These are phyloP conservation scores for Scheffersomyces stipitis DNA, from an alignment of 805 yeast species.

Conservation along the genomic window DNA sequence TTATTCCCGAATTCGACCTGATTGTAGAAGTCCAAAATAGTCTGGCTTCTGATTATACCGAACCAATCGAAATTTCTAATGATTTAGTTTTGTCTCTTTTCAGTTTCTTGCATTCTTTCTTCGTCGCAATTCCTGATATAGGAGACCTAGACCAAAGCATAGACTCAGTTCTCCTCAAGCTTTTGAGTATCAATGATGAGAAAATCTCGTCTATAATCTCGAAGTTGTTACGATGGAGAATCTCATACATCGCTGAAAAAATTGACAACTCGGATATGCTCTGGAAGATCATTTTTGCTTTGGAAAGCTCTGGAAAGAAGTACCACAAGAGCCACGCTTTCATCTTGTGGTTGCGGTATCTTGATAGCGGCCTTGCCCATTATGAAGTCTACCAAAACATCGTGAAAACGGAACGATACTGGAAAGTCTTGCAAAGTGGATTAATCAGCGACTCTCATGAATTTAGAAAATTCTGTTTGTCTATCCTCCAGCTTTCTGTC, in stretches of 20 bases:
- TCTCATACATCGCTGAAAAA: conserved; percentile 24
- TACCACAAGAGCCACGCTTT: conserved; percentile 41
- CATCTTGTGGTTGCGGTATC: conserved; percentile 56
- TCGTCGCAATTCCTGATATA: conserved; percentile 16
- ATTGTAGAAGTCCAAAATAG: conserved; percentile 3
- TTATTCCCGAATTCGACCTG: conserved; percentile 14
- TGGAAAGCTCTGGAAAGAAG: conserved; percentile 26
- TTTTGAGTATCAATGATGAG: conserved; percentile 38
- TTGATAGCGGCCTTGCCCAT: conserved; percentile 25
- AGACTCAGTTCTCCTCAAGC: conserved; percentile 28
- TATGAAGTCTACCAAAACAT: conserved; percentile 25
- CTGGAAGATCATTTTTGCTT: conserved; percentile 48
- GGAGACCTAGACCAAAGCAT: conserved; percentile 4
- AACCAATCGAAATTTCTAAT: conserved; percentile 6
- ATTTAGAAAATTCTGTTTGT: conserved; percentile 63
- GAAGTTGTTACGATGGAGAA: conserved; percentile 56
- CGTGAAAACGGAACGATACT: conserved; percentile 31
- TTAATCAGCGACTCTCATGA: conserved; percentile 60
- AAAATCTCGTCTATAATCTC: conserved; percentile 36
- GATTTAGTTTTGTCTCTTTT: conserved; percentile 23
- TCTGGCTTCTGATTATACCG: neutral
- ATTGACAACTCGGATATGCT: conserved; percentile 19
- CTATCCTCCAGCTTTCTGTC: conserved; percentile 63
- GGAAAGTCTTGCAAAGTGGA: conserved; percentile 59
- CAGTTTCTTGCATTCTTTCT: conserved; percentile 37